Conservation (phyloP, 164 flowering plant genomes). For the Malania oleifera region DNA sequence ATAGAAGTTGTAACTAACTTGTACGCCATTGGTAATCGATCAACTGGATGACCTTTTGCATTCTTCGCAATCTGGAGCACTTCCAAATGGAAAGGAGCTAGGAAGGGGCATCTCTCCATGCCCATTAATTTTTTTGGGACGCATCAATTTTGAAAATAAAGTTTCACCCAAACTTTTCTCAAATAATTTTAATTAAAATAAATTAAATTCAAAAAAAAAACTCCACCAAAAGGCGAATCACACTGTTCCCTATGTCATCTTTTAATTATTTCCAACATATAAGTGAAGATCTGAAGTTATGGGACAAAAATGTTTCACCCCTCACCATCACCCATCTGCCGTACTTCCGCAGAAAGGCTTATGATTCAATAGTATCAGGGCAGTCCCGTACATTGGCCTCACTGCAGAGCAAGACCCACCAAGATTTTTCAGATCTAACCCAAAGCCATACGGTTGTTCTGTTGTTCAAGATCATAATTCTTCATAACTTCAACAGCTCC, state of each 20-base stretch:
- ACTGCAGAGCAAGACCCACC: conserved; percentile 11
- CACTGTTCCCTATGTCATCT: not conserved
- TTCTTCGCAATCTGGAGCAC: no score
- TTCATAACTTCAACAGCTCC: no score
- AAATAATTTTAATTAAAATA: not conserved
- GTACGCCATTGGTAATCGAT: no score
- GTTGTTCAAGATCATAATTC: no score
- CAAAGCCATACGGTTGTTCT: no score
- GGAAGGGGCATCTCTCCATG: not conserved
- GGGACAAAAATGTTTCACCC: conserved; percentile 1
- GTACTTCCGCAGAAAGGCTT: not conserved
- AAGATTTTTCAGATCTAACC: not conserved
- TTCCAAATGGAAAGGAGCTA: not conserved
- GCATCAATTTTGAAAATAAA: no score
- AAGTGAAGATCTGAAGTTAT: not conserved
- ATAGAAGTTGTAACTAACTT: no score
- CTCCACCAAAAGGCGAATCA: not conserved
- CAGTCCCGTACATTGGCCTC: not conserved
- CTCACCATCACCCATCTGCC: not conserved
- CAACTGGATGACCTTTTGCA: no score
- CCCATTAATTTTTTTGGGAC: not conserved
- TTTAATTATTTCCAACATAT: not conserved
- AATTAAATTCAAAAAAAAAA: not conserved
- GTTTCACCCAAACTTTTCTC: no score
- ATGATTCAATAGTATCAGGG: conserved; percentile 7